Conservation (phyloP, 805 yeast genomes). For the Candida cerambycidarum region DNA sequence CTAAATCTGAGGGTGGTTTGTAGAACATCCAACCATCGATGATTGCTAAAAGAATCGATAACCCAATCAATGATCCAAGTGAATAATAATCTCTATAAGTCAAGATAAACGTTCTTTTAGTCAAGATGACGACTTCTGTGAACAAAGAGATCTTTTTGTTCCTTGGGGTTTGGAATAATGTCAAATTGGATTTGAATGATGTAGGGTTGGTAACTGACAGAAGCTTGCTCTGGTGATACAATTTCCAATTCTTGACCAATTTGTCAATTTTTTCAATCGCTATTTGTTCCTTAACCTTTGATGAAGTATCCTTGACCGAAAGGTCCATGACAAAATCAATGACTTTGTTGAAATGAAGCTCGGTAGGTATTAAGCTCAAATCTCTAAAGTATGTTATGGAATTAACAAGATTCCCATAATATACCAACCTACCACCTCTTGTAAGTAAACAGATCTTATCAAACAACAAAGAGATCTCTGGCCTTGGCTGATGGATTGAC, state of each 20-base stretch:
- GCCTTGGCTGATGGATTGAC: conserved; percentile 83
- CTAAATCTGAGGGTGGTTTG: conserved; percentile 55
- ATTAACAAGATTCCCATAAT: conserved; percentile 46
- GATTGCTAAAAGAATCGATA: conserved; percentile 51
- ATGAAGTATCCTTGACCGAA: conserved; percentile 34
- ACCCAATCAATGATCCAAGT: conserved; percentile 36
- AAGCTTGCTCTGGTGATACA: background rate
- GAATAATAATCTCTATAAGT: conserved; percentile 35
- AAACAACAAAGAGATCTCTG: conserved; percentile 68
- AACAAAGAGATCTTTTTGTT: conserved; percentile 22
- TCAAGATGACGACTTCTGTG: conserved; percentile 31
- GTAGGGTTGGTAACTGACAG: conserved; percentile 1
- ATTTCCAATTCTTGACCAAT: conserved; percentile 29
- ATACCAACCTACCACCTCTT: conserved; percentile 50
- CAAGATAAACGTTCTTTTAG: conserved; percentile 33
- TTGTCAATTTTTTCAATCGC: conserved; percentile 24
- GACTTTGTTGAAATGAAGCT: conserved; percentile 14
- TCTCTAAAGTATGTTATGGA: conserved; percentile 49
- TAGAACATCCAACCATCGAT: conserved; percentile 78
- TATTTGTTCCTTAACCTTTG: conserved; percentile 22
- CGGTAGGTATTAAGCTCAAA: conserved; percentile 16
- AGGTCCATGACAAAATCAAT: conserved; percentile 37
- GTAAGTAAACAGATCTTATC: conserved; percentile 70
- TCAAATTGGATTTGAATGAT: conserved; percentile 10
- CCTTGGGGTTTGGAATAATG: conserved; percentile 14